Conservation (phyloP, 192 early-diverging fungal genomes). For the Hyaloraphidium curvatum region DNA sequence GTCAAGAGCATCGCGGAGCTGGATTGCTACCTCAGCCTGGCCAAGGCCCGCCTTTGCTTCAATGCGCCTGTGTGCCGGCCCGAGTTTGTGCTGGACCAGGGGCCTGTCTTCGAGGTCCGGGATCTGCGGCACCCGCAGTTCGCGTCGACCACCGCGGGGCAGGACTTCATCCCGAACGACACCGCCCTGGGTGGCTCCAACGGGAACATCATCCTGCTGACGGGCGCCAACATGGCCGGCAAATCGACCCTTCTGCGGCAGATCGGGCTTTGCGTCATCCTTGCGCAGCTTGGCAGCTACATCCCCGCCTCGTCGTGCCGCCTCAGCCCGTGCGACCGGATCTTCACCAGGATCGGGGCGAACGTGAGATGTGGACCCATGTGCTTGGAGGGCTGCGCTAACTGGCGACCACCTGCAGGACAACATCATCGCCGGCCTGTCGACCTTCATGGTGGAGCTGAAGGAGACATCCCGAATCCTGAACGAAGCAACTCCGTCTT, state of each 20-base stretch:
- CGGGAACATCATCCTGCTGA: constrained; percentile 66
- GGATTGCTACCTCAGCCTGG: constrained; percentile 66
- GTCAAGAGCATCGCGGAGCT: constrained; percentile 58
- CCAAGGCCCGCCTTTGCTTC: constrained; percentile 37
- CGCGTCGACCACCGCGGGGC: neutral
- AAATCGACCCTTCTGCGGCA: constrained; percentile 93
- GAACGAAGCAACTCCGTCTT: constrained; percentile 68
- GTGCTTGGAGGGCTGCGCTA: constrained; percentile 8
- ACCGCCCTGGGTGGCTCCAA: constrained; percentile 43
- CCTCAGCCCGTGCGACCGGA: constrained; percentile 70
- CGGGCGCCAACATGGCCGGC: constrained; percentile 99
- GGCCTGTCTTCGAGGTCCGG: constrained; percentile 54
- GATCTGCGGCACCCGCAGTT: constrained; percentile 90
- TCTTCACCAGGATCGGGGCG: constrained; percentile 78
- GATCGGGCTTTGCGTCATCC: constrained; percentile 15
- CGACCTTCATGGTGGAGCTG: constrained; percentile 95
- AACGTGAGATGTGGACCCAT: neutral
- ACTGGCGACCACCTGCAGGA: constrained; percentile 36
- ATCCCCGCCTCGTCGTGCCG: constrained; percentile 63
- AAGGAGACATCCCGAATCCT: constrained; percentile 84
- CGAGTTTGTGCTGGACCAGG: constrained; percentile 41
- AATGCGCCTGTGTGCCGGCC: constrained; percentile 76
- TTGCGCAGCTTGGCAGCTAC: constrained; percentile 44
- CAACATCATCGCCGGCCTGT: constrained; percentile 81
- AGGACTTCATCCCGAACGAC: constrained; percentile 78